Evolutionary conservation across 2,329 filamentous ascomycete genomes (phyloP), one percentile per base, ranked within the genome.

Genomic region (Penicillium sp.): DNA sequence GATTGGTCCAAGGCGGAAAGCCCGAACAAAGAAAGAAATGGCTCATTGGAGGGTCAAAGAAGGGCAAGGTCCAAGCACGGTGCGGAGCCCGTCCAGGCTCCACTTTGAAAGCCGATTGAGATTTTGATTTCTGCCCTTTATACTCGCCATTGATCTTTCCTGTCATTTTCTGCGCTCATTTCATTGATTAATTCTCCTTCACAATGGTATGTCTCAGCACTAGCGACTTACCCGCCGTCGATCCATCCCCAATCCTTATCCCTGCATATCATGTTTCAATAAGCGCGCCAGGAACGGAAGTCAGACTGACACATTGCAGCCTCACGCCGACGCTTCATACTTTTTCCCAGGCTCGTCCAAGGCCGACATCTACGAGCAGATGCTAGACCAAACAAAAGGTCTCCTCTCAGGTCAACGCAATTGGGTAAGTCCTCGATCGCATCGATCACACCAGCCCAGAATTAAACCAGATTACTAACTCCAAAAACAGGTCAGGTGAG

Each of bases 321-420:
- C 76, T 56, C 79, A 81, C 72, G 79, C 78, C 57, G 78, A 80
- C 64, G 71, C 77, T 22, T 76, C 79, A n/a, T 73, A 74, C 60
- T 81, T 81, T 65, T 59, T 68, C 33, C 59, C 67, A 26, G 69
- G 65, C 6, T 49, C 66, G 45, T 73, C 73, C 53, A 81, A 81
- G 66, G 64, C 66, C 42, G 72, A 78, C 39, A 69, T 78, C 33
- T 81, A 79, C 62, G 62, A 66, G 2, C 75, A 79, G 55, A 64
- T 81, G 16, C 63, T 78, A 22, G 60, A 71, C 16, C 73, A 78
- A 54, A 63, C 77, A 10, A 62, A 65, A 49, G 74, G 73, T 11
- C 68, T 81, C 13, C 60, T 78, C 4, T 65, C 69, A 22, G 77
- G 70, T 9, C 76, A 79, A 57, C 71, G 78, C 22, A 80, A 80